A percentile compares a stretch with the other conserved stretches of the same genome.
These are phyloP conservation scores for Cladobotryum protrusum DNA, from an alignment of 2,329 filamentous ascomycete species.

Conservation along the genomic window DNA sequence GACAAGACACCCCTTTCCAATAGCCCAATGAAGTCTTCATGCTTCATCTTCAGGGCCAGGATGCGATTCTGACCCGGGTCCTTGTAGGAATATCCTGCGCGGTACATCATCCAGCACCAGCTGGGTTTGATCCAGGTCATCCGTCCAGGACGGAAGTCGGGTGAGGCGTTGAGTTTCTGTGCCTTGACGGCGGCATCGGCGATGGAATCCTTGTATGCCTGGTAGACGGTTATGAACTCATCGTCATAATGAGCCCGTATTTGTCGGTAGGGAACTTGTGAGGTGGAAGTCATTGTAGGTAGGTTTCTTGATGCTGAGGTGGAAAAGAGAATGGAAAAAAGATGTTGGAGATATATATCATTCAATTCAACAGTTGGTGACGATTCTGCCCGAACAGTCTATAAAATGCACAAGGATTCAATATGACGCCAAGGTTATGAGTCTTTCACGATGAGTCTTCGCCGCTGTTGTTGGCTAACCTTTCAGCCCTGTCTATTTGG, in stretches of 20 bases:
- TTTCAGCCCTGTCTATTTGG: too few relatives aligned
- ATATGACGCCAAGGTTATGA: too few relatives aligned
- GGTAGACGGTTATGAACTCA: conserved; percentile 53
- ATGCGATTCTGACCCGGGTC: conserved; percentile 48
- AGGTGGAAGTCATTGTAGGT: conserved; percentile 4
- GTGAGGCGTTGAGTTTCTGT: conserved; percentile 47
- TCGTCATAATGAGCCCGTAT: conserved; percentile 47
- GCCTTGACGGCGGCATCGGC: conserved; percentile 43
- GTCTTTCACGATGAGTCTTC: too few relatives aligned
- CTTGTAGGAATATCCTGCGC: conserved; percentile 54
- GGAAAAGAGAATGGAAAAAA: too few relatives aligned
- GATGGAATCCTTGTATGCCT: conserved; percentile 51
- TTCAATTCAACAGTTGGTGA: neutral
- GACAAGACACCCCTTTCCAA: conserved; percentile 33
- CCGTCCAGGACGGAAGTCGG: conserved; percentile 44
- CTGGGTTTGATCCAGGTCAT: conserved; percentile 63
- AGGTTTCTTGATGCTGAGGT: neutral
- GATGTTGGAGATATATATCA: too few relatives aligned
- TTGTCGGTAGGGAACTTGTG: conserved; percentile 35
- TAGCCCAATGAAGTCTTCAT: conserved; percentile 42
- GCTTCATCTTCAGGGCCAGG: conserved; percentile 50
- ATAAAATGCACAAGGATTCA: neutral
- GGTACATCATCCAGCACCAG: conserved; percentile 61
- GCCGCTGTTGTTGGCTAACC: too few relatives aligned
- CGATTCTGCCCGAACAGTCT: neutral